These are phyloP conservation scores for Wallacemonas sp. DNA, from an alignment of 208 protist genomes.

Conservation along the genomic window DNA sequence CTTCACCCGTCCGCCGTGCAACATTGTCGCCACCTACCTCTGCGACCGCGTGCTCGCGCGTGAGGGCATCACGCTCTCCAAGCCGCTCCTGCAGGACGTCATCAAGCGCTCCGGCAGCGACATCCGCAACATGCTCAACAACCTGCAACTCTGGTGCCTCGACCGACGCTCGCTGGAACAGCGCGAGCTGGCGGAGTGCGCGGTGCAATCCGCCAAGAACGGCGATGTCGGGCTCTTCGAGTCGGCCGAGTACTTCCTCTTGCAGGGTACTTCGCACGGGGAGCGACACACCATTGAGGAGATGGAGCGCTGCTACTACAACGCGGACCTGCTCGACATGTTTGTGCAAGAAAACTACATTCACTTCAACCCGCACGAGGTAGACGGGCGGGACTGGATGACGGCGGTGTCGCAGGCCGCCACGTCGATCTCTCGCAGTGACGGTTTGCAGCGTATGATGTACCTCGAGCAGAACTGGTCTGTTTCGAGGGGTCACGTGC, in stretches of 20 bases:
- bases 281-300: constrained; percentile 68
- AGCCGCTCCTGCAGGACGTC: constrained; percentile 87
- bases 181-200: constrained; percentile 62
- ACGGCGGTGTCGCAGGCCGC: constrained; percentile 57
- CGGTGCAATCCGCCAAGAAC: constrained; percentile 88
- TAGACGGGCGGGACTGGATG: constrained; percentile 41
- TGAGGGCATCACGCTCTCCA: constrained; percentile 89
- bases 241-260: constrained; percentile 84
- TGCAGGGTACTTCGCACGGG: constrained; percentile 64
- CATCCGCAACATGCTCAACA: constrained; percentile 96
- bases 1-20: constrained; percentile 89
- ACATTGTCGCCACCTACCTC: constrained; percentile 86
- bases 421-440: constrained; percentile 69
- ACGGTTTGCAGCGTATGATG: constrained; percentile 82
- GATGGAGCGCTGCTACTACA: constrained; percentile 90
- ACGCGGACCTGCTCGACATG: constrained; percentile 92
- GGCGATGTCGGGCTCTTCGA: constrained; percentile 93
- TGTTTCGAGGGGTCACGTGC: constrained; percentile 71
- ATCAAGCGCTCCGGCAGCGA: constrained; percentile 93
- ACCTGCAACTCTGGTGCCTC: constrained; percentile 94
- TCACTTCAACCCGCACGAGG: constrained; percentile 72
- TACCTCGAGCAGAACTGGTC: constrained; percentile 90
- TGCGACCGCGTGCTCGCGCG: constrained; percentile 88
- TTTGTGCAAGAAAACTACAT: constrained; percentile 97
- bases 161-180: constrained; percentile 57